Evolutionary conservation across 495 filamentous ascomycete species (phyloP).

Genomic region (Halenospora varia): DNA sequence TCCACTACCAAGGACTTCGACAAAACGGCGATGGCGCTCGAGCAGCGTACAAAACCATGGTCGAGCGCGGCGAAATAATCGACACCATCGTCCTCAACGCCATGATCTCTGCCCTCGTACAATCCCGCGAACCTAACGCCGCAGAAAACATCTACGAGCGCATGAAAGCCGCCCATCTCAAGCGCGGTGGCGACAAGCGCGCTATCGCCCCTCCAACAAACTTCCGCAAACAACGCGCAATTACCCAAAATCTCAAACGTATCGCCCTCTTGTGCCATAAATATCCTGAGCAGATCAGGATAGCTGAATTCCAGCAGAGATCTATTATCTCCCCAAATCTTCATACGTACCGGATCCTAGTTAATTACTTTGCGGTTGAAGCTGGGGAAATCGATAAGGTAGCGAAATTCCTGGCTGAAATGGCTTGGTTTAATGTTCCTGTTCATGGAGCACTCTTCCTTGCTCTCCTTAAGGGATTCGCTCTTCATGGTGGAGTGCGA

Average conservation of each 20-base stretch:
- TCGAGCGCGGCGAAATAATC: constrained; percentile 77
- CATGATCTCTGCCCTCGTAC: constrained; percentile 72
- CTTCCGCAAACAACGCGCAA: constrained; percentile 42
- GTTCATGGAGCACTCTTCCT: constrained; percentile 60
- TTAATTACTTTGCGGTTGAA: constrained; percentile 48
- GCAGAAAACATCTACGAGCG: constrained; percentile 76
- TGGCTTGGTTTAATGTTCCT: constrained; percentile 51
- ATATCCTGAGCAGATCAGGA: constrained; percentile 37
- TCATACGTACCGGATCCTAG: constrained; percentile 60
- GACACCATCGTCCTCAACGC: constrained; percentile 80
- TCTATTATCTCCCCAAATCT: constrained; percentile 58
- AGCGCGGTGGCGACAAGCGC: too few relatives aligned
- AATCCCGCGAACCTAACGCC: constrained; percentile 62
- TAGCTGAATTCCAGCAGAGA: constrained; percentile 44
- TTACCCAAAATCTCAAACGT: constrained; percentile 52
- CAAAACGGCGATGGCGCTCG: constrained; percentile 65
- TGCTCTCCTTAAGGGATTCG: constrained; percentile 71
- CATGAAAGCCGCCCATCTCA: constrained; percentile 66
- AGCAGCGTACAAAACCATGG: constrained; percentile 68
- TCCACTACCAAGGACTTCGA: constrained; percentile 76
- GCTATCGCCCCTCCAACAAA: constrained; percentile 37
- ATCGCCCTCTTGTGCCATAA: constrained; percentile 39
- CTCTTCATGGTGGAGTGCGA: constrained; percentile 56
- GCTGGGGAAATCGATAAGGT: constrained; percentile 55
- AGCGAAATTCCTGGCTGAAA: constrained; percentile 58